Evolutionary conservation across 495 filamentous ascomycete genomes (phyloP), one percentile per base, ranked within the genome.

Genomic region (Aspergillus carlsbadensis): DNA sequence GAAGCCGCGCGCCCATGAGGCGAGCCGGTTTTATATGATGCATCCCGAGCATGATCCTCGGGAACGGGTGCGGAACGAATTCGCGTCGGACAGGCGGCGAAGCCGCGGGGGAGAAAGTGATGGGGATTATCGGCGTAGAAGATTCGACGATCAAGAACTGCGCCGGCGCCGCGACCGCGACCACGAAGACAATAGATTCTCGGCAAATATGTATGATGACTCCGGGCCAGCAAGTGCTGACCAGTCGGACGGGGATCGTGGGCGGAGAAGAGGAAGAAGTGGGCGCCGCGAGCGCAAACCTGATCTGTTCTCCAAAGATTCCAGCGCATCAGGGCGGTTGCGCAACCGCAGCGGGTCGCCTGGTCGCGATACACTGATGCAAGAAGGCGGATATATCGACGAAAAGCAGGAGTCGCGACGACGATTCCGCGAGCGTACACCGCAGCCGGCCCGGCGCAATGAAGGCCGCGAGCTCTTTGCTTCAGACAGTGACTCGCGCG

Each of bases 11-110:
- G 91, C 94, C 0, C 78, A 89, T 13, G 83, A 90, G 48, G 79
- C 87, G 31, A 97, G 94, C 69, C 78, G 91, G 14, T 98, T 92
- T 71, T 98, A 98, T 66, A 82, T 96, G 8, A 80, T 94, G 64
- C 86, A 98, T 62, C 91, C 92, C 0, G 87, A 95, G 59, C 84
- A 92, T 63, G 92, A 96, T 63, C 91, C 89, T 2, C 82, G 87
- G 39, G 90, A 95, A 69, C 79, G 84, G 40, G 74, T 85, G 56
- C 79, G 83, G 37, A 62, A 69, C 26, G 76, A 79, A 52, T 68
- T 79, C 20, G 47, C 47, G 2, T 54, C 71, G 7, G 72, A 78
- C 3, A 21, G 47, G 5, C 63, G 73, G 42, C 76, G 79, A 36
- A 77, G 73, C 49, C 81, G 84, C 52, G 82, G 83, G 44, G 81